These are phyloP conservation scores for Xylaria digitata DNA, from an alignment of 2,329 filamentous ascomycete genomes.

Conservation along the genomic window DNA sequence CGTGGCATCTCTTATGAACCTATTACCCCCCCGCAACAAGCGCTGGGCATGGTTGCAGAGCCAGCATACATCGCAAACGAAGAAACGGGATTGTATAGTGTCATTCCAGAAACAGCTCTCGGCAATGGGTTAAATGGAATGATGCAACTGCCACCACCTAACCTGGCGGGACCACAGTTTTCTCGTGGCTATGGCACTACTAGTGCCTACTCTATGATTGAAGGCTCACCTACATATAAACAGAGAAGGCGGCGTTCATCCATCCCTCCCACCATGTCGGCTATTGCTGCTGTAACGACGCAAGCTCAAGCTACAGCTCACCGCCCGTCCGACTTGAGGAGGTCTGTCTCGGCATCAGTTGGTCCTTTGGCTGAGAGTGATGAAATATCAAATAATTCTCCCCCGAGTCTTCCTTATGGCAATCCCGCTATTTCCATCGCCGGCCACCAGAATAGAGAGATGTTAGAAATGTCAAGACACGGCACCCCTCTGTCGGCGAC, in stretches of 20 bases:
- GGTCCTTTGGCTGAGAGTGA: conserved; percentile 84
- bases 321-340: conserved; percentile 87
- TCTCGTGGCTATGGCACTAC: conserved; percentile 76
- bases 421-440: conserved; percentile 72
- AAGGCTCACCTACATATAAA: conserved; percentile 98
- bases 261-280: conserved; percentile 81
- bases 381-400: conserved; percentile 81
- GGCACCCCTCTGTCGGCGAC: conserved; percentile 89
- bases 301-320: conserved; percentile 69
- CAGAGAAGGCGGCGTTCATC: conserved; percentile 94
- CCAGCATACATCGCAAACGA: conserved; percentile 98
- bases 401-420: conserved; percentile 79
- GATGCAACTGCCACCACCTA: conserved; percentile 89
- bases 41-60: conserved; percentile 82
- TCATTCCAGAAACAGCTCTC: conserved; percentile 83
- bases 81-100: conserved; percentile 94
- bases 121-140: conserved; percentile 85
- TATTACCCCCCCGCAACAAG: conserved; percentile 93
- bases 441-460: conserved; percentile 78
- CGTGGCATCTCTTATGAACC: conserved; percentile 96
- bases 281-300: conserved; percentile 73
- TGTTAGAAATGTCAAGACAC: conserved; percentile 86
- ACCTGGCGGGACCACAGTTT: conserved; percentile 83
- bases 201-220: conserved; percentile 94
- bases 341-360: conserved; percentile 90